Conservation (phyloP, 768 basidiomycete genomes). For the Lactarius trivialis region DNA sequence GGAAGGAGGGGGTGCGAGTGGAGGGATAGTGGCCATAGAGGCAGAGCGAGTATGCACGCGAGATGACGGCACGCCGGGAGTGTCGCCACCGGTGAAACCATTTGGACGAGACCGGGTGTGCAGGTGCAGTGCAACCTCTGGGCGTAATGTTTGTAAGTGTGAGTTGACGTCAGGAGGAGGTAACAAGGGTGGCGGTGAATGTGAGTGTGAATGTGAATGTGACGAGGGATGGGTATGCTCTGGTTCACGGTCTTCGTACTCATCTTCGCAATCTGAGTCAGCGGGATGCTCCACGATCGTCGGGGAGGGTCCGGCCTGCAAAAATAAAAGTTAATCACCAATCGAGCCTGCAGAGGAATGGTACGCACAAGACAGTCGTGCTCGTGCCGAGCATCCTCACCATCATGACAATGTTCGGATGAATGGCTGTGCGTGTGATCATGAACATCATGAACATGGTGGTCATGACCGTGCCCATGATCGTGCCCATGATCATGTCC, state of each 20-base stretch:
- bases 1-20: slow-evolving; percentile 23
- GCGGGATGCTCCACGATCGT: slow-evolving; percentile 13
- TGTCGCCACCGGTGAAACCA: slow-evolving; percentile 14
- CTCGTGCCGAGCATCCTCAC: slow-evolving; percentile 29
- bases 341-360: not conserved
- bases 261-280: slow-evolving; percentile 12
- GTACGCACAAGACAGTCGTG: slow-evolving; percentile 11
- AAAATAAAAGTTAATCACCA: slow-evolving; percentile 7
- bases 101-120: slow-evolving; percentile 30
- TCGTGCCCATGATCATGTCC: slow-evolving; percentile 22
- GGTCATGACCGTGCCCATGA: slow-evolving; percentile 14
- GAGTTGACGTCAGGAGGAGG: not conserved
- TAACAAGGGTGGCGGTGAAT: slow-evolving; percentile 25
- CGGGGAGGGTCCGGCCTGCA: slow-evolving; percentile 2
- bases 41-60: slow-evolving; percentile 25
- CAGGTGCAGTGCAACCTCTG: slow-evolving; percentile 8
- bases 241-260: slow-evolving; percentile 25
- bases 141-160: not conserved
- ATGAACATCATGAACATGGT: slow-evolving; percentile 7
- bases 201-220: slow-evolving; percentile 20
- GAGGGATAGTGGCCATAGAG: slow-evolving; percentile 19
- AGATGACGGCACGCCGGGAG: slow-evolving; percentile 2
- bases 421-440: slow-evolving; percentile 12
- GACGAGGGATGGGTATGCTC: slow-evolving; percentile 25
- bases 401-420: slow-evolving; percentile 24